Evolutionary conservation across 2,329 filamentous ascomycete genomes (phyloP).

Genomic region (Phialocephala sp.): DNA sequence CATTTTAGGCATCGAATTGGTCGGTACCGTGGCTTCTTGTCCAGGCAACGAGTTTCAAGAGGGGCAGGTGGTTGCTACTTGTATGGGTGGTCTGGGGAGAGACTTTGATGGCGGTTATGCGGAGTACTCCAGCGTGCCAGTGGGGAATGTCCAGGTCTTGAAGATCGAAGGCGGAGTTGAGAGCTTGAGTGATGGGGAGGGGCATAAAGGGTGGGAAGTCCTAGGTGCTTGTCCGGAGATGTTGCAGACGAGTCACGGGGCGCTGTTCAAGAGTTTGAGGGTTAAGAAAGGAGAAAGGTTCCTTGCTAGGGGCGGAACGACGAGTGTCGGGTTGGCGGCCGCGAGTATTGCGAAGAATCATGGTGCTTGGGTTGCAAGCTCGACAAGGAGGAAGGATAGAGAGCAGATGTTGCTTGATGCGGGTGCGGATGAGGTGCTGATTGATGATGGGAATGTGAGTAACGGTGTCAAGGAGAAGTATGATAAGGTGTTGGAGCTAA

Average conservation of each 20-base stretch:
- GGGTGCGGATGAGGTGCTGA: conserved; percentile 50
- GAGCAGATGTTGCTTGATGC: conserved; percentile 46
- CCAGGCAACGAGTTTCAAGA: conserved; percentile 43
- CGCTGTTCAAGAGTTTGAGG: conserved; percentile 47
- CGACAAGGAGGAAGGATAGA: conserved; percentile 47
- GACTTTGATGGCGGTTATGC: conserved; percentile 55
- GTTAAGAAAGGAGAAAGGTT: conserved; percentile 49
- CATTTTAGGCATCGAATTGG: conserved; percentile 35
- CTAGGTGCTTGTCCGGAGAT: conserved; percentile 56
- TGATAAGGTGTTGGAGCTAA: conserved; percentile 54
- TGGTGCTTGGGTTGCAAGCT: conserved; percentile 48
- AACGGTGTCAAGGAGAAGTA: conserved; percentile 46
- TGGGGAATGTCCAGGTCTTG: conserved; percentile 45
- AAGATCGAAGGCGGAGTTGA: conserved; percentile 44
- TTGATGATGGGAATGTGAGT: conserved; percentile 50
- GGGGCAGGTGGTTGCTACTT: conserved; percentile 51
- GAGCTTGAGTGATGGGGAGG: conserved; percentile 33
- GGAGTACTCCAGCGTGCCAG: conserved; percentile 53
- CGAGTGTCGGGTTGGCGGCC: conserved; percentile 53
- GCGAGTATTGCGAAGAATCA: conserved; percentile 50
- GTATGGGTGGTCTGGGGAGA: conserved; percentile 55
- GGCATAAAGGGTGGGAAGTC: conserved; percentile 44
- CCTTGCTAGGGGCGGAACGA: conserved; percentile 56
- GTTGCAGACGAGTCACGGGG: conserved; percentile 56
- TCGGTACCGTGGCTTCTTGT: conserved; percentile 28